Evolutionary conservation across 805 yeast species (phyloP).

Genomic region (Scheffersomyces amazonensis): DNA sequence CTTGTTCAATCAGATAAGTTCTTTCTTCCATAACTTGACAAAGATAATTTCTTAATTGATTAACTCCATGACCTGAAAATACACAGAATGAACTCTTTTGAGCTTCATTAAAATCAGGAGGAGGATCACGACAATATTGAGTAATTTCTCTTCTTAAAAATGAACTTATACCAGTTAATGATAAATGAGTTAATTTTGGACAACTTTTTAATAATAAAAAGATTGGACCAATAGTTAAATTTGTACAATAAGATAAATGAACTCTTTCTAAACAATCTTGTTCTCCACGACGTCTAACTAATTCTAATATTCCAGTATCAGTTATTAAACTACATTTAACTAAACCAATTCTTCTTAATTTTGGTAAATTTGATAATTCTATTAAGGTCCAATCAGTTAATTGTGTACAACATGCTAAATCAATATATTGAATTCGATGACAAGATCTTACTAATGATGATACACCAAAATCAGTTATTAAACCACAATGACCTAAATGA

Average conservation of each 20-base stretch:
- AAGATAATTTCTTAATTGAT: constrained; percentile 67
- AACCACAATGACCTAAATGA: constrained; percentile 91
- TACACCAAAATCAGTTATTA: constrained; percentile 88
- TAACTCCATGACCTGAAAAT: constrained; percentile 87
- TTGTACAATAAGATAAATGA: constrained; percentile 87
- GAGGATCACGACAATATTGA: constrained; percentile 86
- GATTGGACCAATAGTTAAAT: constrained; percentile 76
- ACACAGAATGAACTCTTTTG: constrained; percentile 89
- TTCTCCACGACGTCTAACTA: constrained; percentile 63
- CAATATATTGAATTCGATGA: constrained; percentile 85
- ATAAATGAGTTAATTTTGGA: constrained; percentile 83
- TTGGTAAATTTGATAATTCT: constrained; percentile 73
- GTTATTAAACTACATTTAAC: constrained; percentile 89
- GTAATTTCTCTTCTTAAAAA: constrained; percentile 84
- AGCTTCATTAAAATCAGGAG: constrained; percentile 83
- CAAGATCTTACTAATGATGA: constrained; percentile 70
- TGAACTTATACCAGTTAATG: constrained; percentile 89
- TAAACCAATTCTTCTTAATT: constrained; percentile 84
- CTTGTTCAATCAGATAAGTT: constrained; percentile 30
- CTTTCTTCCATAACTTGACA: constrained; percentile 41
- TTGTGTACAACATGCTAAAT: constrained; percentile 90
- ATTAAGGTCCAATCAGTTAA: constrained; percentile 79
- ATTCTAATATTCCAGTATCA: constrained; percentile 73
- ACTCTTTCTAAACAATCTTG: constrained; percentile 88
- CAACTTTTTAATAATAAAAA: constrained; percentile 72